Conservation (phyloP, 306 rosid species). For the Cucurbita argyrosperma region DNA sequence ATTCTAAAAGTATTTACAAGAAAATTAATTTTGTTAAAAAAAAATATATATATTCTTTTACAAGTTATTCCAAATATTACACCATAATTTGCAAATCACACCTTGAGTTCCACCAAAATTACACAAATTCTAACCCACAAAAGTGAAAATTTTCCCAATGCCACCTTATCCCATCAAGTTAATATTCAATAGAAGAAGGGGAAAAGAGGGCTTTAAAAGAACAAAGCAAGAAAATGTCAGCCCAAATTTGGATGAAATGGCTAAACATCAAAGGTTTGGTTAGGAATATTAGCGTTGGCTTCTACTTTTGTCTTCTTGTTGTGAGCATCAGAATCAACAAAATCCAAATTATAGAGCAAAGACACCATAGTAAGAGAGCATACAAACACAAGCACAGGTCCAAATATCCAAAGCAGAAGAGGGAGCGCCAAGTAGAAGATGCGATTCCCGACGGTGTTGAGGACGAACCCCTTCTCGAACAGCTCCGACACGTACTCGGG, state of each 20-base stretch:
- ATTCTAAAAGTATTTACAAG: too few species aligned
- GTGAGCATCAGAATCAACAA: neutral
- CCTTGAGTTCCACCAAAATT: neutral
- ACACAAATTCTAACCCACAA: neutral
- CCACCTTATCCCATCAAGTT: neutral
- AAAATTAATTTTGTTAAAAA: too few species aligned
- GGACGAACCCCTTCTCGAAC: slow-evolving; percentile 9
- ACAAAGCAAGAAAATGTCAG: too few species aligned
- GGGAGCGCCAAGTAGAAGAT: slow-evolving; percentile 23
- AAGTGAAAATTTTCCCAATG: neutral
- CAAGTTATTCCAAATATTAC: too few species aligned
- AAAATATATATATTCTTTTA: too few species aligned
- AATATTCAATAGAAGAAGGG: neutral
- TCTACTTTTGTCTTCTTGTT: neutral
- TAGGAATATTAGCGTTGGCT: neutral
- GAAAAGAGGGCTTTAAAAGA: too few species aligned
- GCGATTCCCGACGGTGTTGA: slow-evolving; percentile 18
- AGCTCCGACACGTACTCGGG: slow-evolving; percentile 9
- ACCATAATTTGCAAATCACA: neutral
- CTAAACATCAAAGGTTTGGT: neutral
- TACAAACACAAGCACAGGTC: slow-evolving; percentile 20
- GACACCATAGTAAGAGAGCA: slow-evolving; percentile 11
- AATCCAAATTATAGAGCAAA: slow-evolving; percentile 15
- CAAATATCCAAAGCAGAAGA: slow-evolving; percentile 26
- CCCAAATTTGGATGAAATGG: neutral